Evolutionary conservation across 495 filamentous ascomycete species (phyloP), one percentile per base, ranked within the genome.

Genomic region (Penicillium roqueforti): DNA sequence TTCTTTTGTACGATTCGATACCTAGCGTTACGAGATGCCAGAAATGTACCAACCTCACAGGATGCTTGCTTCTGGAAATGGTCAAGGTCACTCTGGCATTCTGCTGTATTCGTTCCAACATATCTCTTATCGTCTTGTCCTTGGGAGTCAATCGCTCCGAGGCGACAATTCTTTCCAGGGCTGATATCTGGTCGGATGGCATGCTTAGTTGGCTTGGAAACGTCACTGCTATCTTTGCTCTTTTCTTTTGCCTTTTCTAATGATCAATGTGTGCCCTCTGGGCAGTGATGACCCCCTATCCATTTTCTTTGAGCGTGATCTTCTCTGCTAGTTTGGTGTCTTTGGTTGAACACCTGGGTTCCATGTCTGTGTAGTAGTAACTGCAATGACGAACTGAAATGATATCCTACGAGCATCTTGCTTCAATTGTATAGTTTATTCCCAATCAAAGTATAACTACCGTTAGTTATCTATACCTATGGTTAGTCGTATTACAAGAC

Each of bases 1-100:
- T 64, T 58, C 58, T 43, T 67, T 61, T 58, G 58, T 70, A 52
- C 40, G 49, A 52, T 54, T 38, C 45, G 51, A 60, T 65, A 57
- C 50, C 58, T 67, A 57, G 64, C 59, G 58, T 60, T 63, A 57
- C 49, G 41, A 58, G 53, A 49, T 66, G 61, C 51, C 40, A 54
- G 38, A 51, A 57, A 59, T 66, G 56, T 64, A 66, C 53, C 58
- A 61, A 49, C 37, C 53, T 61, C 37, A 20, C 54, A 45, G 32
- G 43, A 41, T 46, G 55, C 46, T 38, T 34, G 26, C 16, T 23
- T 60, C 56, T 53, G 57, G 58, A 49, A 54, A 47, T 56, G 53
- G 59, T 50, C 41, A 58, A 40, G 49, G 56, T 10, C 31, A 46
- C 50, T 39, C 37, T 60, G 46, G 41, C 31, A 23, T 57, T 56